Conservation (phyloP, 495 filamentous ascomycete species). For the Glarea lozoyensis region DNA sequence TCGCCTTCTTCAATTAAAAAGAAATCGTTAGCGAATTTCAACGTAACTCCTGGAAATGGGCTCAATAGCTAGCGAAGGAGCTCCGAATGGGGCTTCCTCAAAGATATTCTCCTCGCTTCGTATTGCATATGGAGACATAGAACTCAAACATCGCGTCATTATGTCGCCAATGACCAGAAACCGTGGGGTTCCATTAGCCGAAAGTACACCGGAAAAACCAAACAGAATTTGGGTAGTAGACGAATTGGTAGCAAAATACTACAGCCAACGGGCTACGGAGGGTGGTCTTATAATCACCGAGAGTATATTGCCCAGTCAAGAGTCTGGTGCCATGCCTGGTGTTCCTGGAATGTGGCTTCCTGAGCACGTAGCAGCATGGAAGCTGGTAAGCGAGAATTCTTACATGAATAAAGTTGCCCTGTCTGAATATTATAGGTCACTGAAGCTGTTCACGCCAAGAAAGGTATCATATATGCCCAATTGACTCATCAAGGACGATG, state of each 20-base stretch:
- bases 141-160: slow-evolving; percentile 41
- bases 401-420: not conserved
- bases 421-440: slow-evolving; percentile 24
- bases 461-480: slow-evolving; percentile 41
- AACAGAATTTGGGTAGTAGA: slow-evolving; percentile 19
- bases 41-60: too few relatives aligned
- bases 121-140: slow-evolving; percentile 34
- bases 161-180: slow-evolving; percentile 48
- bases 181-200: slow-evolving; percentile 23
- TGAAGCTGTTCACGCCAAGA: slow-evolving; percentile 40
- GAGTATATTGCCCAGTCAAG: slow-evolving; percentile 37
- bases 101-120: too few relatives aligned
- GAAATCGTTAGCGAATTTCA: too few relatives aligned
- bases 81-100: too few relatives aligned
- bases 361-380: slow-evolving; percentile 39
- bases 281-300: slow-evolving; percentile 46
- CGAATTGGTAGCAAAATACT: slow-evolving; percentile 33
- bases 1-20: too few relatives aligned
- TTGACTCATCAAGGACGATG: slow-evolving; percentile 42
- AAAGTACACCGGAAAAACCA: not conserved
- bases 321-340: slow-evolving; percentile 37
- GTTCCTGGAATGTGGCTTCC: slow-evolving; percentile 39
- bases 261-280: slow-evolving; percentile 40
- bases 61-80: too few relatives aligned
- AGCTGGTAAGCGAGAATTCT: slow-evolving; percentile 1